These are phyloP conservation scores for Trichophyton verrucosum DNA, from an alignment of 2,329 filamentous ascomycete species.

Conservation along the genomic window DNA sequence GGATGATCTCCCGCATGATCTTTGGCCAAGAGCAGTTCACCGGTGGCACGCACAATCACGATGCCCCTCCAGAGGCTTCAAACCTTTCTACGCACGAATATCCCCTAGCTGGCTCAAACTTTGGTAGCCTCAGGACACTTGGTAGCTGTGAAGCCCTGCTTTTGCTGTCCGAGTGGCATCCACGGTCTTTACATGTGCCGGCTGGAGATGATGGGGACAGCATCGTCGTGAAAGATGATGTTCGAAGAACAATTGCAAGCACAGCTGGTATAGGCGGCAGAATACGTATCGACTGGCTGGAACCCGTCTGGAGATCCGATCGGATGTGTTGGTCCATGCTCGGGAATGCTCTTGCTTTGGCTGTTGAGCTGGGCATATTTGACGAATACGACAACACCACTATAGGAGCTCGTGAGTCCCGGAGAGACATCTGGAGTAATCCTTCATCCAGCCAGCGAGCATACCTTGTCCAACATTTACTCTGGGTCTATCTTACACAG, in stretches of 20 bases:
- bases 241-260: constrained; percentile 22
- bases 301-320: constrained; percentile 43
- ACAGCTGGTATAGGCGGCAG: constrained; percentile 25
- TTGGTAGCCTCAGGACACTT: constrained; percentile 63
- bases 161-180: constrained; percentile 46
- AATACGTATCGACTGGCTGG: constrained; percentile 44
- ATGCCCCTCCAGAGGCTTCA: constrained; percentile 35
- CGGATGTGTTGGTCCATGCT: constrained; percentile 51
- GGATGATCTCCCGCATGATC: constrained; percentile 83
- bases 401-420: constrained; percentile 14
- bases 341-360: constrained; percentile 41
- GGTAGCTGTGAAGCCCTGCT: constrained; percentile 53
- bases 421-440: constrained; percentile 19
- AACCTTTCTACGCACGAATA: constrained; percentile 28
- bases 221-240: constrained; percentile 41
- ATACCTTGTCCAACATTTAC: constrained; percentile 27
- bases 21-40: constrained; percentile 88
- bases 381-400: constrained; percentile 36
- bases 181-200: constrained; percentile 42
- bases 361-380: constrained; percentile 42
- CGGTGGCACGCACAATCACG: constrained; percentile 57
- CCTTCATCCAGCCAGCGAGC: constrained; percentile 22
- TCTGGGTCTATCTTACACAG: constrained; percentile 41
- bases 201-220: constrained; percentile 43
- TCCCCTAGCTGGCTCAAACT: constrained; percentile 13